A percentile compares a stretch with the other conserved stretches of the same genome.
phyloP scores from a whole-genome alignment of 2,329 filamentous ascomycete genomes.

The Microdochium trichocladiopsis region DNA sequence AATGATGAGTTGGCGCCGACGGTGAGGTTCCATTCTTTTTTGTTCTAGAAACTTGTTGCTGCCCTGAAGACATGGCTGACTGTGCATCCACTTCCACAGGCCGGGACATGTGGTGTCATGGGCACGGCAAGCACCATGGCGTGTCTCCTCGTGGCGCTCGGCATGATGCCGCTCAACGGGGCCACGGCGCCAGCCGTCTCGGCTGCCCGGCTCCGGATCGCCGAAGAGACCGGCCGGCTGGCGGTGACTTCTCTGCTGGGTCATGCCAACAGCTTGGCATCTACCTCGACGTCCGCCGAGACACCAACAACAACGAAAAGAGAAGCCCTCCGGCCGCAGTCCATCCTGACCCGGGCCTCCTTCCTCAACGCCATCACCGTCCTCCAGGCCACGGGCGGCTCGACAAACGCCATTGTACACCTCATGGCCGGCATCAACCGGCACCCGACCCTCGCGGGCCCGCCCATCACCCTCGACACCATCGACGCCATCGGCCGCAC shows the following conservation, averaged over 20 bases:
- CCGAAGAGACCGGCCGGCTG: conserved; percentile 61
- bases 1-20: conserved; percentile 70
- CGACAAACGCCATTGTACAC: conserved; percentile 80
- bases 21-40: conserved; percentile 25
- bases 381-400: conserved; percentile 78
- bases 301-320: not conserved
- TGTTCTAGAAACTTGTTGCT: not conserved
- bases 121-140: conserved; percentile 90
- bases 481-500: conserved; percentile 71
- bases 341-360: conserved; percentile 64
- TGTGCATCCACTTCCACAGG: conserved; percentile 22
- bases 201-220: conserved; percentile 73
- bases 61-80: not conserved
- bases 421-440: conserved; percentile 79
- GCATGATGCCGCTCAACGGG: conserved; percentile 70
- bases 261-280: not conserved
- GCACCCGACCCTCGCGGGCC: conserved; percentile 53
- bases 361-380: conserved; percentile 85
- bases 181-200: conserved; percentile 74
- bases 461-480: conserved; percentile 62
- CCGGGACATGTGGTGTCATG: conserved; percentile 84
- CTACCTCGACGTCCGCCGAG: not conserved
- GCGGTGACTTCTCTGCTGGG: conserved; percentile 42
- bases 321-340: conserved; percentile 52
- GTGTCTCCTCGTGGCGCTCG: conserved; percentile 73